Conservation (phyloP, 345 rosid species). For the Eucalyptus erythrocorys region DNA sequence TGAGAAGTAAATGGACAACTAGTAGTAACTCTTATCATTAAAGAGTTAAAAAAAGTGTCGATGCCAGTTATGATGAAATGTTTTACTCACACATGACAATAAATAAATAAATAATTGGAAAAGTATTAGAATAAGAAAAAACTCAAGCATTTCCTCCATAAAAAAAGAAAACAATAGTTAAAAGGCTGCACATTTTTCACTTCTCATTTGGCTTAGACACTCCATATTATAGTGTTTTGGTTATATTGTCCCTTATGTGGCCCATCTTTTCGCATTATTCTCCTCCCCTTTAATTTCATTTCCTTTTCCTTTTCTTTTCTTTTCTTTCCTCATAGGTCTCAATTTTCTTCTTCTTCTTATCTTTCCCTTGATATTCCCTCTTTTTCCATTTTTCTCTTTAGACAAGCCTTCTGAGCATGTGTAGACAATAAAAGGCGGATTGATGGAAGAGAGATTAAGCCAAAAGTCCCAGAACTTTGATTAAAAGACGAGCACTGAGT, state of each 20-base stretch:
- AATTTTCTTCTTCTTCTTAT: background rate
- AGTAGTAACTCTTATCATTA: background rate
- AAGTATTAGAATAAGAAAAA: background rate
- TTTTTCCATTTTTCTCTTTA: rapidly evolving
- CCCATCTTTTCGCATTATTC: background rate
- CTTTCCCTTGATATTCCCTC: background rate
- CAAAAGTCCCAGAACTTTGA: background rate
- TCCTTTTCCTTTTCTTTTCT: too few relatives aligned
- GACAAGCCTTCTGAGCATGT: background rate
- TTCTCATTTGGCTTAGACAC: rapidly evolving
- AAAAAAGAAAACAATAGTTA: background rate
- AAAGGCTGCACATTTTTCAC: rapidly evolving
- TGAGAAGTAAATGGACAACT: background rate
- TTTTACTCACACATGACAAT: background rate
- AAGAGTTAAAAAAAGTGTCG: rapidly evolving
- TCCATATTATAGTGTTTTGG: too few relatives aligned
- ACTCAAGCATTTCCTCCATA: background rate
- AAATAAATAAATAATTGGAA: background rate
- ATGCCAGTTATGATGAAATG: background rate
- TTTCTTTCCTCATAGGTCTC: background rate
- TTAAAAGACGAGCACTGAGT: background rate
- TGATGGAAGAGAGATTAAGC: background rate
- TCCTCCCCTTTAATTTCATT: background rate
- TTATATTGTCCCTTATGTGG: background rate
- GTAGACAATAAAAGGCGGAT: background rate